Percentiles rank a stretch among this genome's conserved stretches.
These are phyloP conservation scores for Xerocomellus chrysenteron DNA, from an alignment of 768 basidiomycete species.

Conservation along the genomic window DNA sequence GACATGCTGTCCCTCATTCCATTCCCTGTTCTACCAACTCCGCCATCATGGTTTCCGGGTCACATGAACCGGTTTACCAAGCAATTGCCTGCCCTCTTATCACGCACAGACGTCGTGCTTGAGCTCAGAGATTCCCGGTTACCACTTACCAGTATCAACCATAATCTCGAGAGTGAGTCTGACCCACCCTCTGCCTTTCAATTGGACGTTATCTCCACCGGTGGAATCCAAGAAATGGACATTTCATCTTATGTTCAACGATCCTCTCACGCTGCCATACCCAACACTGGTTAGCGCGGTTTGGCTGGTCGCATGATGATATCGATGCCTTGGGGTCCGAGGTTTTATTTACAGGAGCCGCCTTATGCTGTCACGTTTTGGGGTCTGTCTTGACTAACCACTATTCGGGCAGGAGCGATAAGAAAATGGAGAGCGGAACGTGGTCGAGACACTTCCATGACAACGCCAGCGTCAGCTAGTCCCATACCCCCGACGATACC, in stretches of 20 bases:
- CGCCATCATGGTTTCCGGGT: conserved; percentile 94
- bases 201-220: background rate
- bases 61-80: conserved; percentile 91
- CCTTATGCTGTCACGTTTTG: conserved; percentile 9
- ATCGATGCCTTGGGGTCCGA: conserved; percentile 11
- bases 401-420: conserved; percentile 49
- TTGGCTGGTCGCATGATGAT: conserved; percentile 10
- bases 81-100: conserved; percentile 71
- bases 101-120: conserved; percentile 86
- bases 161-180: conserved; percentile 74
- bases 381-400: conserved; percentile 18
- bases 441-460: conserved; percentile 51
- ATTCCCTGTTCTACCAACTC: conserved; percentile 56
- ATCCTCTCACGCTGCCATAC: conserved; percentile 22
- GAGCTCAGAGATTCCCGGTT: conserved; percentile 93
- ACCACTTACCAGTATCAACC: conserved; percentile 92
- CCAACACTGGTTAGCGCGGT: conserved; percentile 14
- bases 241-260: conserved; percentile 21
- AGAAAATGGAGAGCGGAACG: conserved; percentile 69
- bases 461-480: conserved; percentile 35
- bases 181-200: background rate
- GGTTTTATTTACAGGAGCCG: conserved; percentile 11
- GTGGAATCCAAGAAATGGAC: conserved; percentile 1
- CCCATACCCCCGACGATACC: conserved; percentile 2
- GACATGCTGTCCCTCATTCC: conserved; percentile 37